Base-by-base conservation (phyloP, 352 stramenopile species). In the Plasmopara muralis region DNA sequence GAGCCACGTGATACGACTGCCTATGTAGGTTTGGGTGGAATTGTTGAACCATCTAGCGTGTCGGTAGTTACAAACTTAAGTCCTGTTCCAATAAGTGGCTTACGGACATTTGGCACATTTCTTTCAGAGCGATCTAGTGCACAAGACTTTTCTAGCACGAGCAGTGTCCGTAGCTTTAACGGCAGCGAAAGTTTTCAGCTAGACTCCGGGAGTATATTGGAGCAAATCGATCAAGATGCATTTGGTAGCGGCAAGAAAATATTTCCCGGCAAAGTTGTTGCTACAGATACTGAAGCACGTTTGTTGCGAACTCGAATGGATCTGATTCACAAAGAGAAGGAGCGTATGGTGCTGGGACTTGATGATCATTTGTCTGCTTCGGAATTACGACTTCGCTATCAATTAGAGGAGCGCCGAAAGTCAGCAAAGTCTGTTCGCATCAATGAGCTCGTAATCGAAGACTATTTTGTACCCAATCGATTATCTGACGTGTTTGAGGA, bases 381-480 rank as follows among this genome's bases (percentile, higher is more conserved):
- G 2, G 71, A 87, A 25, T 59, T 87, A 35, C 70, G 71, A 25
- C 63, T 55, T 14, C 77, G 74, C 48, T 78, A 88, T 31, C 57
- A 70, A 7, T 56, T 67, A 30, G 61, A 78, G 0, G 66, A 77
- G 13, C 70, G 79, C 35, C 67, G 70, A 0, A 76, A 72, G 15
- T 62, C 42, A 10, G 42, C 48, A 6, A 68, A 61, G 13, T 60
- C 55, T 14, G 52, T 89, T 48, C 74, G 78, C 14, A 90, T 91
- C 52, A 91, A 88, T 38, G 82, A 91, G 54, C 66, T 94, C 4
- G 70, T 94, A 9, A 94, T 94, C 29, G 84, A 94, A 54, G 72
- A 94, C 28, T 94, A 93, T 42, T 94, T 91, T 47, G 66, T 69
- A 3, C 53, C 78, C 0, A 79, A 58, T 25, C 45, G 61, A 25